Evolutionary conservation across 192 early-diverging fungal species (phyloP), one percentile per base, ranked within the genome.

Genomic region (Tieghemiomyces parasiticus): DNA sequence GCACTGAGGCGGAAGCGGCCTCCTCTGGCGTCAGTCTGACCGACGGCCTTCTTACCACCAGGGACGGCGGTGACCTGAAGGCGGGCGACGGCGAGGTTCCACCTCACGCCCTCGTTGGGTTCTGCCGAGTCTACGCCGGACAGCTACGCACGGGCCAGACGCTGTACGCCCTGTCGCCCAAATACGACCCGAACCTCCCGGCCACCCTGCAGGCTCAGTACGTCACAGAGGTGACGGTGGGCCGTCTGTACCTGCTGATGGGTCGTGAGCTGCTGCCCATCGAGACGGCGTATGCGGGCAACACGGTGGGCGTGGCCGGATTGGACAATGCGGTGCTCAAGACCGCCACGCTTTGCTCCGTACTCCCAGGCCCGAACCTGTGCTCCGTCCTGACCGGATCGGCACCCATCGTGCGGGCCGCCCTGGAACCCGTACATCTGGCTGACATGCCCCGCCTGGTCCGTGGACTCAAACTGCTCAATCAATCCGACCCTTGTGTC

Each of bases 381-480:
- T 89, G 87, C 24, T 61, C 68, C 1, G 67, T 73, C 35, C 61
- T 67, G 28, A 60, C 71, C 2, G 65, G 76, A 59, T 74, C 78
- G 3, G 75, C 93, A 10, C 94, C 96, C 2, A 99, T 99, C 69
- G 84, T 99, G 54, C 86, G 96, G 4, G 93, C 97, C 31, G 96
- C 96, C 3, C 60, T 99, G 33, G 95, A 99, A 53, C 95, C 96
- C 0, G 74, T 71, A n/a, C 85, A 92, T 54, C 90, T 92, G 62
- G 78, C 82, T 25, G 83, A 96, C 59, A 93, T 99, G 84, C 60
- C 71, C 33, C 84, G 91, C 61, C 79, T 99, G 19, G 79, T 81
- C 16, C 78, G 83, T 26, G 96, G 96, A 16, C 71, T 99, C 22
- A 87, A 80, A 49, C 71, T 97, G 26, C 71, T 99, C 20, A 96